A percentile compares a stretch with the other conserved stretches of the same genome.
These are phyloP conservation scores for Taiozyma sp. DNA, from an alignment of 1,139 yeast genomes.

Conservation along the genomic window DNA sequence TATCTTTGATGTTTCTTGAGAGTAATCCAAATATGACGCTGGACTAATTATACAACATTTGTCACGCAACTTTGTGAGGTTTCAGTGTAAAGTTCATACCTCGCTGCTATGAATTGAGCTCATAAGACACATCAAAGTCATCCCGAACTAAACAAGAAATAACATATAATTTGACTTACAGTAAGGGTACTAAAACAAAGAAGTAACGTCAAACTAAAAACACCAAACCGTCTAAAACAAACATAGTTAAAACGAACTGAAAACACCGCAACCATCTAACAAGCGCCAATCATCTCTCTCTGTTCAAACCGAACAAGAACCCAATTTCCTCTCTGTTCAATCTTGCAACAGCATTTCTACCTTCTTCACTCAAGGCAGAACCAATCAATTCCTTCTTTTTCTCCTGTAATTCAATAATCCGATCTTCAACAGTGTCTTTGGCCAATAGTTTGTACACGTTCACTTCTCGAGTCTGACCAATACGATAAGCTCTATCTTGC, in stretches of 20 bases:
- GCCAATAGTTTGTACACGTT: conserved; percentile 67
- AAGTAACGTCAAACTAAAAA: background rate
- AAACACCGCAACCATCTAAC: no score
- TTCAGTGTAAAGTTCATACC: no score
- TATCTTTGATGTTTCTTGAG: no score
- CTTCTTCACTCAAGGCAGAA: conserved; percentile 76
- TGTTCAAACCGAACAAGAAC: conserved; percentile 57
- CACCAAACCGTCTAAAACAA: background rate
- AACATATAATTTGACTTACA: no score
- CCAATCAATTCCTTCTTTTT: conserved; percentile 72
- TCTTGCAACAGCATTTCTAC: conserved; percentile 58
- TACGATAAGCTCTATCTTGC: conserved; percentile 90
- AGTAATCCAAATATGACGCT: no score
- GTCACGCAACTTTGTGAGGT: no score
- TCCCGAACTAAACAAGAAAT: no score
- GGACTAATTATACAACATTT: no score
- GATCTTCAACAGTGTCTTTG: conserved; percentile 72
- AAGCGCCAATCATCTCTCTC: background rate
- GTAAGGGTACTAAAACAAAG: no score
- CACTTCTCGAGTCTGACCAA: conserved; percentile 80
- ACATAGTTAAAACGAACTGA: background rate
- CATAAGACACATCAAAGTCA: no score
- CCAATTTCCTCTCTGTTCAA: conserved; percentile 72
- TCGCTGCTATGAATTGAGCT: no score
- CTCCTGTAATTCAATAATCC: conserved; percentile 74